phyloP scores from a whole-genome alignment of 306 rosid species.

The Corylus heterophylla region DNA sequence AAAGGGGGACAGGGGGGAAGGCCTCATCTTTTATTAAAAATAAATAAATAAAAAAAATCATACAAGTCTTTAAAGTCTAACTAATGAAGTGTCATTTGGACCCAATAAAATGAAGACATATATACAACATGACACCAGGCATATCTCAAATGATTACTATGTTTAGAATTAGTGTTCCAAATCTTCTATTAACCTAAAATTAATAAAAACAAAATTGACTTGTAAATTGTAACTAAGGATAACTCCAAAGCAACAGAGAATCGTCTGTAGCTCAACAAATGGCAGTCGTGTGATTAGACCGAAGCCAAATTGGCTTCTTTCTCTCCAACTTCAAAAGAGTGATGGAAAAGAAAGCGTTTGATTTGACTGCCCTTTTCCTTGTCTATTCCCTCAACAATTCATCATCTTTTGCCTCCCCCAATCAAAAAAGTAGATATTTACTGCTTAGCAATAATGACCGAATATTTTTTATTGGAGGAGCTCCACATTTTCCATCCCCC shows the following conservation, averaged over 20 bases:
- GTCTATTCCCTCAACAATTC: neutral
- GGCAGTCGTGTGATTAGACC: neutral
- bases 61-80: too few relatives aligned
- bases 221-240: neutral
- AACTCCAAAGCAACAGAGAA: neutral
- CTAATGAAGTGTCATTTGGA: too few relatives aligned
- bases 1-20: too few relatives aligned
- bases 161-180: too few relatives aligned
- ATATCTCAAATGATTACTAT: too few relatives aligned
- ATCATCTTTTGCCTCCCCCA: neutral
- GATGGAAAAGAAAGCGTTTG: slow-evolving; percentile 24
- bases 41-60: too few relatives aligned
- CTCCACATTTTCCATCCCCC: too few relatives aligned
- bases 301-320: neutral
- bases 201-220: too few relatives aligned
- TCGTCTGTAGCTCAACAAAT: neutral
- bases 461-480: neutral
- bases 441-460: neutral
- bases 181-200: too few relatives aligned
- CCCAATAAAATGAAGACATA: too few relatives aligned
- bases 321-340: neutral
- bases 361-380: slow-evolving; percentile 28
- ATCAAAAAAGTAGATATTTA: neutral
- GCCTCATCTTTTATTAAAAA: too few relatives aligned
- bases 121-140: too few relatives aligned